Evolutionary conservation across 257 asterid genomes (phyloP), one percentile per base, ranked within the genome.

Genomic region (Solanum lignicaule): DNA sequence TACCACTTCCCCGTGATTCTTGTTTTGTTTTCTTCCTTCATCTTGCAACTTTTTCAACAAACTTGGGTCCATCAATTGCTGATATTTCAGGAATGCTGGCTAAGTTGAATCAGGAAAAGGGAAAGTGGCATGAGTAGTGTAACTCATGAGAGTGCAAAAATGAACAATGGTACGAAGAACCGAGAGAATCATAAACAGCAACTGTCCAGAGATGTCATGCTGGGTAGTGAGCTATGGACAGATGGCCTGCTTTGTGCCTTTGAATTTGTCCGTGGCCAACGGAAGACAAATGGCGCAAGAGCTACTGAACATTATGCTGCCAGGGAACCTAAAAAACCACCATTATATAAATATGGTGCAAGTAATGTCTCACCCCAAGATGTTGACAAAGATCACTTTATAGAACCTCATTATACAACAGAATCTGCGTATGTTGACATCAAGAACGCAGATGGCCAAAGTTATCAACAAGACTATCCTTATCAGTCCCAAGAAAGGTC

Each of bases 231-330:
- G 86, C 90, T 94, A 29, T 96, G 99, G 99, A 94, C 93, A n/a
- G 94, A 94, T 91, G 99, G 99, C 55, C 97, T 96, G 58, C 92
- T 96, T 89, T 96, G 98, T 65, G 99, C 99, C 60, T 96, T 96
- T 88, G 99, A 96, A 88, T 95, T 93, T 90, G 89, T 96, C 86
- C 91, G 93, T 89, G 92, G 92, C 39, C 68, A 46, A 25, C 89
- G 65, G 85, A 95, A 87, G 88, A 33, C 94, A 38, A 87, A 41
- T 9, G 86, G 89, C 71, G 20, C 91, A 35, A 93, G 92, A 92
- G 83, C 94, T 39, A 74, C 79, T 87, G 75, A 85, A 90, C 91
- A 38, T 23, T 73, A 58, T 46, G 89, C 89, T 87, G 75, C 69
- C 85, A 90, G 31, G 69, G 82, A 74, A 78, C 84, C 68, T 35